Conservation (phyloP, 495 filamentous ascomycete species). For the Neurospora sp. region DNA sequence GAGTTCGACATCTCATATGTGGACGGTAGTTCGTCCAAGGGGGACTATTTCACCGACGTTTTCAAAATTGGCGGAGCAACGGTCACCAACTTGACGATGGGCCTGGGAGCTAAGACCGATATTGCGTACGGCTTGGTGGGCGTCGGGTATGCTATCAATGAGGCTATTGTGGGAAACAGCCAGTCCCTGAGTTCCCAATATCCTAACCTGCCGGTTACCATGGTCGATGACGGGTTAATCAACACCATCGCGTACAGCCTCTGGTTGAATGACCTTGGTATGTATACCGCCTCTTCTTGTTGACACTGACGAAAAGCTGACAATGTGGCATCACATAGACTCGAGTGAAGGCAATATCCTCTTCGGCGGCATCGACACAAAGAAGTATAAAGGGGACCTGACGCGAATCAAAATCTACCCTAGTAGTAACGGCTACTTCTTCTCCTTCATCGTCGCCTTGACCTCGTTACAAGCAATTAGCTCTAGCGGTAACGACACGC, state of each 20-base stretch:
- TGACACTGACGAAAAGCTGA: background rate
- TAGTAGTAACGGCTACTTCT: constrained; percentile 32
- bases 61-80: constrained; percentile 59
- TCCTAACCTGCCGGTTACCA: constrained; percentile 66
- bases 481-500: constrained; percentile 36
- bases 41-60: constrained; percentile 75
- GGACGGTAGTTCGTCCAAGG: constrained; percentile 63
- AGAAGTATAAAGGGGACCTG: constrained; percentile 69
- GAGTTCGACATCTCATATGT: constrained; percentile 88
- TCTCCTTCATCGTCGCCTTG: constrained; percentile 65
- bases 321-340: constrained; percentile 7
- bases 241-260: constrained; percentile 79
- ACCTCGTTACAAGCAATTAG: constrained; percentile 44
- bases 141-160: constrained; percentile 73
- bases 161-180: constrained; percentile 52
- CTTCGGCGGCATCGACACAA: constrained; percentile 87
- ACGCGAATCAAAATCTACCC: constrained; percentile 53
- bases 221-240: constrained; percentile 65
- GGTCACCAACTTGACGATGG: constrained; percentile 70
- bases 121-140: constrained; percentile 76
- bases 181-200: constrained; percentile 41
- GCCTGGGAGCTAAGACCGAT: constrained; percentile 60
- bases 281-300: background rate
- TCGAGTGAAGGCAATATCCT: constrained; percentile 42
- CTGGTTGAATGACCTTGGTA: constrained; percentile 72